Evolutionary conservation across 2,329 filamentous ascomycete genomes (phyloP).

Genomic region (Botryotinia narcissicola): DNA sequence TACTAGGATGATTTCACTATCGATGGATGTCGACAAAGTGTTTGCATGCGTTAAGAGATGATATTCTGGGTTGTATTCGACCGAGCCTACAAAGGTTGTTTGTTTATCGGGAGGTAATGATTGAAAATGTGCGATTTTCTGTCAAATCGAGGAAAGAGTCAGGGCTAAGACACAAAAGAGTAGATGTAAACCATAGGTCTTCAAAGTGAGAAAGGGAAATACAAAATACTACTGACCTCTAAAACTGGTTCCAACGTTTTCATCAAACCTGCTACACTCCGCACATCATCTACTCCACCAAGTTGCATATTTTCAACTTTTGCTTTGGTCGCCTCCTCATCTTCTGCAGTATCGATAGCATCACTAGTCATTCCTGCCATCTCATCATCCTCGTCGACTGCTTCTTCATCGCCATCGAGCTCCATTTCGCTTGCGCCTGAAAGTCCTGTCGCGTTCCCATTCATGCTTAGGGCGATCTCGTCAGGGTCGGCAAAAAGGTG

Average conservation of each 20-base stretch:
- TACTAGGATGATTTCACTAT: slow-evolving; percentile 86
- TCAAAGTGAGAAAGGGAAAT: slow-evolving; percentile 35
- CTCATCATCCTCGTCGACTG: slow-evolving; percentile 59
- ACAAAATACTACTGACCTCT: slow-evolving; percentile 61
- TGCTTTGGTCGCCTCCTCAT: slow-evolving; percentile 69
- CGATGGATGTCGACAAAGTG: slow-evolving; percentile 85
- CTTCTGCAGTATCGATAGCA: slow-evolving; percentile 44
- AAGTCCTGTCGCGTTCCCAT: slow-evolving; percentile 35
- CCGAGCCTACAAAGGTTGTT: slow-evolving; percentile 69
- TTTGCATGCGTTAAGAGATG: slow-evolving; percentile 86
- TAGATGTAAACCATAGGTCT: slow-evolving; percentile 60
- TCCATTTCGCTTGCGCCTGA: slow-evolving; percentile 50
- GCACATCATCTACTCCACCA: slow-evolving; percentile 70
- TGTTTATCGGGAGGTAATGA: slow-evolving; percentile 63
- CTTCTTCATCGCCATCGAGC: slow-evolving; percentile 59
- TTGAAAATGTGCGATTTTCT: slow-evolving; percentile 81
- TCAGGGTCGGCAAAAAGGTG: slow-evolving; percentile 45
- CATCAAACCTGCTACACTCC: slow-evolving; percentile 77
- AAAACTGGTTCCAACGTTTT: slow-evolving; percentile 76
- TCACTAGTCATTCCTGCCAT: slow-evolving; percentile 47
- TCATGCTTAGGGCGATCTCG: slow-evolving; percentile 41
- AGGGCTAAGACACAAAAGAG: slow-evolving; percentile 60
- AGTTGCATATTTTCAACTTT: slow-evolving; percentile 82
- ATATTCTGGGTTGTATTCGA: slow-evolving; percentile 92
- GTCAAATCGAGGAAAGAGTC: slow-evolving; percentile 53